Evolutionary conservation across 169 alveolate genomes (phyloP), one percentile per base, ranked within the genome.

Genomic region (Plasmodium reichenowi): DNA sequence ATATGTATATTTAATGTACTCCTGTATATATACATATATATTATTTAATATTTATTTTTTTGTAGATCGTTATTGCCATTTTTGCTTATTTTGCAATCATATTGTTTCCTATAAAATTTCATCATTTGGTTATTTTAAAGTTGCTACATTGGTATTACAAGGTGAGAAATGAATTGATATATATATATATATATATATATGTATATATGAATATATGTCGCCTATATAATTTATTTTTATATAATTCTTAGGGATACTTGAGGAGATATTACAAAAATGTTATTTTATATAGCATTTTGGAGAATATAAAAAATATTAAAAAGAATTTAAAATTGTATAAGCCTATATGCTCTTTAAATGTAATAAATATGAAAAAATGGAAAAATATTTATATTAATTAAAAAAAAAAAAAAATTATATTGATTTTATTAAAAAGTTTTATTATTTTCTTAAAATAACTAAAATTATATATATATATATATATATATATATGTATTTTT

Each of bases 311-410:
- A 59, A 78, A 78, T 17, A 70, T 67, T 38, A 78, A 66, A 70
- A 78, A 48, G 13, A 64, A 50, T 29, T 78, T 78, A 73, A 78
- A 78, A 32, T 58, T 78, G 29, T 50, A 78, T 67, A 78, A 78
- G 29, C 89, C 89, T 13, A 78, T 78, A 58, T 78, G 89, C 74
- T 78, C 89, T 26, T 78, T 78, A 66, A 78, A 66, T 58, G 89
- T 78, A 78, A 78, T 26, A 64, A 17, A 43, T 22, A 13, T 22
- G 26, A 10, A 62, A 32, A 43, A 24, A 13, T 22, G 26, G 29
- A 62, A 62, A 22, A 62, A 8, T 5, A 60, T n/a, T 64, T 48
- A 64, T 71, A 24, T 20, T 12, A n/a, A 47, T 24, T 45, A 45
- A 29, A 60, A 67, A 13, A 45, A 32, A 1, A 10, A 13, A 20